These are phyloP conservation scores for Omphalotus guepiniiformis DNA, from an alignment of 768 basidiomycete species.

Conservation along the genomic window DNA sequence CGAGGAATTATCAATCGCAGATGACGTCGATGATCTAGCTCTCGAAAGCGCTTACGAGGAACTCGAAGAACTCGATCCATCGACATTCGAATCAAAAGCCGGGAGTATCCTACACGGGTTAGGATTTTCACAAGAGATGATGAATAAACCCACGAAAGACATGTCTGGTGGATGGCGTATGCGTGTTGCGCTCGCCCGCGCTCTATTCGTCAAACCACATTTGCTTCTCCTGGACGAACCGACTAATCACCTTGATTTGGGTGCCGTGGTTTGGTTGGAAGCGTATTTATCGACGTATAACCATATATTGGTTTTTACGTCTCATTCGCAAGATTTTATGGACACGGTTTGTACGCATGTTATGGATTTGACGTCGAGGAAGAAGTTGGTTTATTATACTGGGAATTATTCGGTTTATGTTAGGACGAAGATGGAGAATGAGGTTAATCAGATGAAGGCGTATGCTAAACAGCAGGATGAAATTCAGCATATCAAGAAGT, in stretches of 20 bases:
- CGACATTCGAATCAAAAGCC: conserved; percentile 93
- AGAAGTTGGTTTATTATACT: conserved; percentile 90
- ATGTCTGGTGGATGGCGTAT: conserved; percentile 99
- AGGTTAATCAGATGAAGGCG: conserved; percentile 99
- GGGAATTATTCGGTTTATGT: conserved; percentile 98
- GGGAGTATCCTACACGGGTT: conserved; percentile 96
- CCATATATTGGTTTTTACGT: conserved; percentile 96
- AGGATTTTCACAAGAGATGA: conserved; percentile 87
- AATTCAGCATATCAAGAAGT: conserved; percentile 98
- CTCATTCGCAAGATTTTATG: conserved; percentile 99
- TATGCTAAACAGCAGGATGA: conserved; percentile 98
- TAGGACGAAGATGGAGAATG: conserved; percentile 93
- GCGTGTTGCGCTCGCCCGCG: conserved; percentile 95
- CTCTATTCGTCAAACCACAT: conserved; percentile 96
- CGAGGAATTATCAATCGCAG: conserved; percentile 88
- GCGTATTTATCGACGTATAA: conserved; percentile 98
- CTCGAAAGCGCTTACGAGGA: conserved; percentile 92
- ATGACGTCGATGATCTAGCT: conserved; percentile 82
- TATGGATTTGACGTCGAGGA: conserved; percentile 91
- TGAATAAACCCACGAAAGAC: conserved; percentile 95
- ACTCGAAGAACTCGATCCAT: conserved; percentile 94
- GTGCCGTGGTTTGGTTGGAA: conserved; percentile 98
- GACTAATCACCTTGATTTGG: conserved; percentile 92
- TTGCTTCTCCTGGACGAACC: conserved; percentile 91
- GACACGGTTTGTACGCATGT: conserved; percentile 96